These are phyloP conservation scores for Candida tibetensis DNA, from an alignment of 805 yeast species.

Conservation along the genomic window DNA sequence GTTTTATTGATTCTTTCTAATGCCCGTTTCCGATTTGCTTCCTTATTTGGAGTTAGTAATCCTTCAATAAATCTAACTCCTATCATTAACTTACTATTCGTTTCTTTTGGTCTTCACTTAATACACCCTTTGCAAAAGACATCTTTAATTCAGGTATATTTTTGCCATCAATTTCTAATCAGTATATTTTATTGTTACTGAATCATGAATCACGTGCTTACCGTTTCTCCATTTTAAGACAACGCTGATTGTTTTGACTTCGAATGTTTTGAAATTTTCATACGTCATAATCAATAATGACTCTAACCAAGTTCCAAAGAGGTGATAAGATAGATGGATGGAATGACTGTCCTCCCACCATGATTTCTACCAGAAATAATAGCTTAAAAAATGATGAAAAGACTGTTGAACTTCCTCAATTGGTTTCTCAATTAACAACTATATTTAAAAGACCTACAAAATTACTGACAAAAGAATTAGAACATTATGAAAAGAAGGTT, in stretches of 20 bases:
- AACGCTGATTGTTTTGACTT: too few relatives aligned
- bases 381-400: conserved; percentile 1
- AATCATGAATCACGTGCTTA: too few relatives aligned
- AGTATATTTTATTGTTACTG: too few relatives aligned
- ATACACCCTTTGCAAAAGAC: conserved; percentile 21
- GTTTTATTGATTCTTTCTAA: conserved; percentile 51
- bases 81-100: conserved; percentile 32
- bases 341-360: conserved; percentile 58
- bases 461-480: conserved; percentile 42
- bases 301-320: conserved; percentile 34
- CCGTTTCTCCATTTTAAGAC: too few relatives aligned
- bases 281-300: conserved; percentile 14
- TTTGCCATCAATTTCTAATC: too few relatives aligned
- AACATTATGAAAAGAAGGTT: conserved; percentile 44
- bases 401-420: not conserved
- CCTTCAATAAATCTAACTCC: not conserved
- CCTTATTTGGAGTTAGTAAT: conserved; percentile 40
- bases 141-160: too few relatives aligned
- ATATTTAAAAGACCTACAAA: conserved; percentile 24
- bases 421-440: conserved; percentile 1
- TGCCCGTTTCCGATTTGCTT: conserved; percentile 62
- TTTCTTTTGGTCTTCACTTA: conserved; percentile 34
- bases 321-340: conserved; percentile 50
- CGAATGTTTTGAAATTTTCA: too few relatives aligned
- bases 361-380: too few relatives aligned